Base-by-base conservation (phyloP, 768 basidiomycete genomes). In the Krasilnikovozyma curviuscula region DNA sequence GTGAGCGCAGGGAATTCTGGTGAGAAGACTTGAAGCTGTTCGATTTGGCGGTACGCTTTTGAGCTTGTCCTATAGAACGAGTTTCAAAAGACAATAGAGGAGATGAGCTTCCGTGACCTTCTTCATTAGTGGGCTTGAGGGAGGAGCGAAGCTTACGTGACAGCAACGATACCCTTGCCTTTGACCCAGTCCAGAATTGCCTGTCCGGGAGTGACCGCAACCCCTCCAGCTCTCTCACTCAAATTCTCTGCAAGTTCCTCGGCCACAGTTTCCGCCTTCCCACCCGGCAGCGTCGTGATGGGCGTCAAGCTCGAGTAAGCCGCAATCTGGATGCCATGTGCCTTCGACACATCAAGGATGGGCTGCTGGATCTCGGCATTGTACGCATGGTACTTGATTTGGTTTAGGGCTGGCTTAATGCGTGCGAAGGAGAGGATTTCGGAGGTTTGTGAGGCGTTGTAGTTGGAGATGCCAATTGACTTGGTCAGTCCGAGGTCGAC, bases 371-470 rank as follows among this genome's bases (percentile, higher is more conserved):
- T 23, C 13, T 41, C 37, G 31, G 44, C 50, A n/a, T 47, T 47
- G 40, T 52, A 52, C 2, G 50, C 45, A 41, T 52, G 50, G 46
- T 47, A 47, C 10, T 25, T 30, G 18, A 52, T 43, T 27, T 52
- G 50, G 35, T 37, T 37, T 33, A 52, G 40, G 14, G 44, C 45
- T 4, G 50, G 50, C 23, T 47, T 52, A 41, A 52, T 52, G n/a
- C 46, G 45, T 14, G 50, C 50, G 13, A 30, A n/a, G 18, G 19
- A 12, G 21, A 52, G 50, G 3, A 52, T 9, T 5, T 42, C 44
- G 1, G 9, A 13, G 3, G 48, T 40, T 8, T 35, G 13, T 13
- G 39, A 27, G 16, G 33, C 40, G 46, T 42, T 34, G 46, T 33
- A 52, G 46, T 39, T 50, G 19, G 21, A 40, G 12, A 51, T 40